Evolutionary conservation across 2,329 filamentous ascomycete species (phyloP).

Genomic region (Phialophora verrucosa): DNA sequence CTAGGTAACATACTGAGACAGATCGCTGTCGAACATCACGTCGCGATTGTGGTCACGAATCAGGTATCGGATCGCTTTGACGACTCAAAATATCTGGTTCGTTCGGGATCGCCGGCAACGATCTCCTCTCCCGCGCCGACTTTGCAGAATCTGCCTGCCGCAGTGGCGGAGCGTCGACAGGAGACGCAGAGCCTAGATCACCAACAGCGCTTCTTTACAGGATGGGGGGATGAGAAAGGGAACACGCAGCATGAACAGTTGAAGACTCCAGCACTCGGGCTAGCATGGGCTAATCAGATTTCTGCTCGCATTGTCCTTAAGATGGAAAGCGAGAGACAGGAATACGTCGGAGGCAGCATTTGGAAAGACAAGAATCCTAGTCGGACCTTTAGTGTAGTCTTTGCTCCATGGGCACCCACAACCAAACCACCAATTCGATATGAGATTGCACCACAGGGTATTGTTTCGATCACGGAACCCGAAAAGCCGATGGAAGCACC

Average conservation of each 20-base stretch:
- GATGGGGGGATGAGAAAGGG: conserved; percentile 76
- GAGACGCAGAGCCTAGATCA: conserved; percentile 77
- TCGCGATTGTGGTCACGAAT: conserved; percentile 91
- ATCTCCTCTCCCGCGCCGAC: conserved; percentile 31
- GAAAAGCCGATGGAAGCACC: conserved; percentile 7
- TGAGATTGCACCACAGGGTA: conserved; percentile 33
- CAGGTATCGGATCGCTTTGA: conserved; percentile 90
- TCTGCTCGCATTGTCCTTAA: conserved; percentile 80
- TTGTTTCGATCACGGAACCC: conserved; percentile 25
- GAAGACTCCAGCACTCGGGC: conserved; percentile 85
- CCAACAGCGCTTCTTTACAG: conserved; percentile 93
- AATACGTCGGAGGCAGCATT: conserved; percentile 45
- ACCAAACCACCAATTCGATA: conserved; percentile 30
- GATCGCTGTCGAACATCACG: conserved; percentile 72
- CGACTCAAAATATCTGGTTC: conserved; percentile 25
- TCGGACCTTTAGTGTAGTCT: conserved; percentile 86
- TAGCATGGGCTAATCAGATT: conserved; percentile 91
- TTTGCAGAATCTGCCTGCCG: conserved; percentile 3
- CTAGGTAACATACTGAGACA: conserved; percentile 75
- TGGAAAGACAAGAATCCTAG: conserved; percentile 53
- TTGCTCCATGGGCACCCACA: conserved; percentile 71
- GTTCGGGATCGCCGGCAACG: conserved; percentile 22
- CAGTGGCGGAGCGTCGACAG: conserved; percentile 37
- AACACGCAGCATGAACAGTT: conserved; percentile 44
- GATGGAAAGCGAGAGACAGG: conserved; percentile 61